Conservation (phyloP, 2,329 filamentous ascomycete species). For the Epichloe hybrida region DNA sequence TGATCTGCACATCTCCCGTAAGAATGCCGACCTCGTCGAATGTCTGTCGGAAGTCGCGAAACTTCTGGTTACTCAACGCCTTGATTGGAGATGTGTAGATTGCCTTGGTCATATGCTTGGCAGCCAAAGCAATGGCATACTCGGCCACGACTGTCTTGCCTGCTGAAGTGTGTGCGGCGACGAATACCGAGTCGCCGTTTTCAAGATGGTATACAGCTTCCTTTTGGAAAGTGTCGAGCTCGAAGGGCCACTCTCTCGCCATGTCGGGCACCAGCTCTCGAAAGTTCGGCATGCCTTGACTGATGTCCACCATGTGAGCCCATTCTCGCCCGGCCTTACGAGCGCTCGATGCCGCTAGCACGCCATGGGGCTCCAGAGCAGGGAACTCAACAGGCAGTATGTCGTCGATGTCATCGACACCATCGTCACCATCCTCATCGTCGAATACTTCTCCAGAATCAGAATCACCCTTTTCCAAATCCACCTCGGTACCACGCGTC, state of each 20-base stretch:
- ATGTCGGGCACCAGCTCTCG: conserved; percentile 86
- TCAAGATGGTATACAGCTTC: conserved; percentile 97
- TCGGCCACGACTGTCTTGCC: conserved; percentile 98
- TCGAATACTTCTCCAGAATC: conserved; percentile 15
- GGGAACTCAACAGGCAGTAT: conserved; percentile 88
- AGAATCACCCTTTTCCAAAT: conserved; percentile 8
- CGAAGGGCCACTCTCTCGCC: conserved; percentile 92
- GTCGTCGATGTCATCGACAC: conserved; percentile 65
- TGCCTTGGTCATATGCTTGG: conserved; percentile 98
- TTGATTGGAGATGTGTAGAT: conserved; percentile 99
- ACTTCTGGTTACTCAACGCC: conserved; percentile 96
- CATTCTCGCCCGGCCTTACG: conserved; percentile 74
- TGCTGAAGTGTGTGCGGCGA: conserved; percentile 92
- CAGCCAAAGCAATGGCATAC: conserved; percentile 89
- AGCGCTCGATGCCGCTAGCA: conserved; percentile 55
- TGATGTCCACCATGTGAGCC: conserved; percentile 97
- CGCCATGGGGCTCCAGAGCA: conserved; percentile 71
- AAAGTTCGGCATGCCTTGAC: conserved; percentile 88
- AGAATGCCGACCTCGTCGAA: conserved; percentile 96
- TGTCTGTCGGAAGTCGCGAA: conserved; percentile 77
- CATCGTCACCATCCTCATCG: conserved; percentile 36
- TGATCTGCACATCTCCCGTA: conserved; percentile 95
- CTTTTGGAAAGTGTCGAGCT: conserved; percentile 96
- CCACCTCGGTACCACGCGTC: conserved; percentile 17
- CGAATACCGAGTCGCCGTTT: conserved; percentile 92